phyloP scores from a whole-genome alignment of 2,329 filamentous ascomycete genomes.

The Diaporthe sp. region DNA sequence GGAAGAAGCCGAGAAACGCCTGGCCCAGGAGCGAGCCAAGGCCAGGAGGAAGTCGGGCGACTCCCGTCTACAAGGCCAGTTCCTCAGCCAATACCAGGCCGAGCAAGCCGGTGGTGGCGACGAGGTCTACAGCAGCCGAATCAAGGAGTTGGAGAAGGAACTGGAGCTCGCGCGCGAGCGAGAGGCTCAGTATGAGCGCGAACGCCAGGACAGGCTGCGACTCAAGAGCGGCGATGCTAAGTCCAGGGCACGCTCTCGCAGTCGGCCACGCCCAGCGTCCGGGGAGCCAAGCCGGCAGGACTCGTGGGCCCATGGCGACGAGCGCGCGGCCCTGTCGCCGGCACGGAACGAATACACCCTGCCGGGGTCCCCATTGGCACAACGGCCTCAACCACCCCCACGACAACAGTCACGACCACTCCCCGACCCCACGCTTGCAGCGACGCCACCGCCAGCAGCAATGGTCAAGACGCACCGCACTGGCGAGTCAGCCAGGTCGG shows the following conservation, averaged over 20 bases:
- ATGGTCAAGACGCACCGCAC: conserved; percentile 52
- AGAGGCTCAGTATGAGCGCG: conserved; percentile 73
- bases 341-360: conserved; percentile 63
- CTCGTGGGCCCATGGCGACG: conserved; percentile 70
- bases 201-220: conserved; percentile 66
- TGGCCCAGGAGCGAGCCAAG: conserved; percentile 76
- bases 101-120: conserved; percentile 67
- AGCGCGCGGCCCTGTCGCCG: conserved; percentile 72
- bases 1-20: conserved; percentile 76
- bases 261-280: conserved; percentile 51
- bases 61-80: conserved; percentile 82
- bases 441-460: conserved; percentile 44
- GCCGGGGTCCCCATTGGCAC: conserved; percentile 44
- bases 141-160: conserved; percentile 85
- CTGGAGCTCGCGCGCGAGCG: conserved; percentile 73
- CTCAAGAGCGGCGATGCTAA: conserved; percentile 48
- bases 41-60: conserved; percentile 71
- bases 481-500: conserved; percentile 46
- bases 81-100: conserved; percentile 87
- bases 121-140: conserved; percentile 73
- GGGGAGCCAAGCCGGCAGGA: conserved; percentile 67
- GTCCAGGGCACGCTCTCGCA: conserved; percentile 57
- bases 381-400: conserved; percentile 46
- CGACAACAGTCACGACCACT: conserved; percentile 55
- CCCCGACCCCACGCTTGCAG: conserved; percentile 54